Conservation (phyloP, 805 yeast genomes). For the Priceomyces carsonii region DNA sequence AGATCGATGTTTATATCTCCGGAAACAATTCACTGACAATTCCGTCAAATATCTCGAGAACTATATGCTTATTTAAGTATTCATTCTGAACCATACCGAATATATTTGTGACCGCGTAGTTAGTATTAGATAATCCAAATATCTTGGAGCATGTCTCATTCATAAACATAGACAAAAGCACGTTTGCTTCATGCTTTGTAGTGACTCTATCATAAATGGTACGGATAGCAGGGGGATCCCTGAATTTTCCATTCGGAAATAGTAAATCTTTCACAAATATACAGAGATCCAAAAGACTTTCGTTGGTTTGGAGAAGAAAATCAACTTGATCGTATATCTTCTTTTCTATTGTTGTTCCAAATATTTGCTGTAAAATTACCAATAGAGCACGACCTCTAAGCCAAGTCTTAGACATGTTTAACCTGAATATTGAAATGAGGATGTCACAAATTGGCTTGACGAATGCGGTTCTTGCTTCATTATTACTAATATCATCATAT, state of each 20-base stretch:
- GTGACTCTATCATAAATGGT: conserved; percentile 51
- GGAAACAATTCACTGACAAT: conserved; percentile 49
- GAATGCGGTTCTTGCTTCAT: conserved; percentile 44
- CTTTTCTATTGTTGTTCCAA: conserved; percentile 86
- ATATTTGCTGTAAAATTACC: conserved; percentile 76
- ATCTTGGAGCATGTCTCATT: conserved; percentile 68
- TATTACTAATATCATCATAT: conserved; percentile 39
- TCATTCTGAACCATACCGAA: conserved; percentile 76
- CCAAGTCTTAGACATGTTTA: conserved; percentile 70
- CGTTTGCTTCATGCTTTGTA: conserved; percentile 58
- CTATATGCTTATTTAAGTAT: conserved; percentile 62
- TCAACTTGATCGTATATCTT: conserved; percentile 50
- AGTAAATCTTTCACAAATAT: conserved; percentile 22
- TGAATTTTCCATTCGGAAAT: conserved; percentile 51
- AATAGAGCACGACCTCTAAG: conserved; percentile 81
- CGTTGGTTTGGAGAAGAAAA: conserved; percentile 38
- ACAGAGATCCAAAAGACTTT: conserved; percentile 42
- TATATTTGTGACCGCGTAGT: conserved; percentile 57
- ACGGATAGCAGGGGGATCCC: conserved; percentile 47
- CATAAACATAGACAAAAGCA: conserved; percentile 56
- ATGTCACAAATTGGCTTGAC: conserved; percentile 82
- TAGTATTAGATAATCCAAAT: conserved; percentile 68
- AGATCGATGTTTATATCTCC: conserved; percentile 13
- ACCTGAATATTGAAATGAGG: conserved; percentile 66
- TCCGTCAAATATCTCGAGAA: conserved; percentile 60